Evolutionary conservation across 768 basidiomycete species (phyloP).

Genomic region (Pleurotus tuber-regium): DNA sequence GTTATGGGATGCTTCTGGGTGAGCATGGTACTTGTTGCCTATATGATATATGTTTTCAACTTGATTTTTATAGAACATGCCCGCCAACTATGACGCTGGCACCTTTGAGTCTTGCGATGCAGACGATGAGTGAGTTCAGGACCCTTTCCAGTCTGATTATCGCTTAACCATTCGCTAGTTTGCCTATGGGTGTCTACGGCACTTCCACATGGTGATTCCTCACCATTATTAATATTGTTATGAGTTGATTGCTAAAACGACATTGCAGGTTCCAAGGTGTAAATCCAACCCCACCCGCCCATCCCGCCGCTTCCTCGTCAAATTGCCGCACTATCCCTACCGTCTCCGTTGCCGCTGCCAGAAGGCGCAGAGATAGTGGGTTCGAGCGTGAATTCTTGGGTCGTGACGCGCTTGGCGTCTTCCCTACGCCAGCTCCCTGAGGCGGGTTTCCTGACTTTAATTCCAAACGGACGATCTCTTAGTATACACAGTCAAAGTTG

Average conservation of each 20-base stretch:
- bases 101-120: slow-evolving; percentile 67
- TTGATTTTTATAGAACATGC: slow-evolving; percentile 75
- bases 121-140: slow-evolving; percentile 50
- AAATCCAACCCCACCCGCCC: slow-evolving; percentile 51
- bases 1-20: slow-evolving; percentile 61
- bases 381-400: slow-evolving; percentile 1
- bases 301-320: slow-evolving; percentile 60
- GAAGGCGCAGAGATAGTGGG: slow-evolving; percentile 1
- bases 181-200: slow-evolving; percentile 74
- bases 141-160: slow-evolving; percentile 8
- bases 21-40: slow-evolving; percentile 11
- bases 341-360: not conserved
- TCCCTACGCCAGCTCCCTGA: slow-evolving; percentile 4
- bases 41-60: slow-evolving; percentile 21
- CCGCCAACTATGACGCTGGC: slow-evolving; percentile 59
- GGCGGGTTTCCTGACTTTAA: not conserved
- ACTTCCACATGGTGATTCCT: slow-evolving; percentile 55
- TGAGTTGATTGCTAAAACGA: not conserved
- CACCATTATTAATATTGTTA: not conserved
- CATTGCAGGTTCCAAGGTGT: slow-evolving; percentile 44
- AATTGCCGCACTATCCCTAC: slow-evolving; percentile 41
- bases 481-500: not conserved
- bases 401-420: slow-evolving; percentile 2
- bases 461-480: not conserved
- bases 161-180: slow-evolving; percentile 20